phyloP scores from a whole-genome alignment of 164 flowering plant genomes.

The Brasenia schreberi region DNA sequence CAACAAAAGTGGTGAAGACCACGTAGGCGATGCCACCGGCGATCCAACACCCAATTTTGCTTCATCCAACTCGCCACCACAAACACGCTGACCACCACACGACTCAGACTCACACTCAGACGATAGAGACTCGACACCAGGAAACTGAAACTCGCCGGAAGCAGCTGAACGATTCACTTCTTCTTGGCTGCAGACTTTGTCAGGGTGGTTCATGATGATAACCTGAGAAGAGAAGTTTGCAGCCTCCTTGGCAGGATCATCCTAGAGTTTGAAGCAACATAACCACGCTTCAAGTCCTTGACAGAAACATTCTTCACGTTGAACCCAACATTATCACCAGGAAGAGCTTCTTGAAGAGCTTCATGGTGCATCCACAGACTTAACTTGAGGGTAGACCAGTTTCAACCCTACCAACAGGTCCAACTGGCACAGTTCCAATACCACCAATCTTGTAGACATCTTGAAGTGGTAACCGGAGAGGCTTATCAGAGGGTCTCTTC shows the following conservation, averaged over 20 bases:
- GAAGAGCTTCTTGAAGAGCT: slow-evolving; percentile 8
- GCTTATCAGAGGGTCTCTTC: slow-evolving; percentile 13
- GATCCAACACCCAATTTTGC: slow-evolving; percentile 4
- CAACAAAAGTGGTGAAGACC: neutral
- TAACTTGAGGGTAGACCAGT: too few relatives aligned
- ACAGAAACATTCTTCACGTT: slow-evolving; percentile 9
- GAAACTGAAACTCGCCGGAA: neutral
- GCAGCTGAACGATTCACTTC: slow-evolving; percentile 8
- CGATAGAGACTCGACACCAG: neutral
- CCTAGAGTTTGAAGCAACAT: slow-evolving; percentile 16
- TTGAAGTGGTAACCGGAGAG: slow-evolving; percentile 12
- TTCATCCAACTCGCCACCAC: neutral
- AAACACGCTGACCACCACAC: neutral
- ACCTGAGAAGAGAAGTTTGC: slow-evolving; percentile 20
- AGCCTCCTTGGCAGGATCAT: slow-evolving; percentile 17
- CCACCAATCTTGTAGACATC: slow-evolving; percentile 15
- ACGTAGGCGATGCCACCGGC: slow-evolving; percentile 3
- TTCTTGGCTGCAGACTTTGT: slow-evolving; percentile 17
- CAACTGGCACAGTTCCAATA: slow-evolving; percentile 16
- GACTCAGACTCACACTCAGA: neutral
- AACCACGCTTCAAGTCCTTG: slow-evolving; percentile 16
- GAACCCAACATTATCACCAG: slow-evolving; percentile 9
- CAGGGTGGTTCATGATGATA: slow-evolving; percentile 24
- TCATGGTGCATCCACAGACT: slow-evolving; percentile 21
- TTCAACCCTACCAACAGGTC: neutral